Evolutionary conservation across 768 basidiomycete species (phyloP).

Genomic region (Trametopsis cervina): DNA sequence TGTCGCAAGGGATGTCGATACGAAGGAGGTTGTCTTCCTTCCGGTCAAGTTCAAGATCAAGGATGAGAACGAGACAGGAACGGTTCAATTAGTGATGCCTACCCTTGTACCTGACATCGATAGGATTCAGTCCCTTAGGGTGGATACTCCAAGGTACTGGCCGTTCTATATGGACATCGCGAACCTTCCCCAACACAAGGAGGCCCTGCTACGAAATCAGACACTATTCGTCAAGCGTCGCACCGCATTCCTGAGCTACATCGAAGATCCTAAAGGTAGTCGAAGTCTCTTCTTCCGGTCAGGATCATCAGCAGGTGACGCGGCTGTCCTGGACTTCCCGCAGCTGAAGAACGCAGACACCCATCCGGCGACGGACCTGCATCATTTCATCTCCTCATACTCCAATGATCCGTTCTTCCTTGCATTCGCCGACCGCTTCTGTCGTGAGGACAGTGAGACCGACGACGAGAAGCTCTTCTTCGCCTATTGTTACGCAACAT

Average conservation of each 20-base stretch:
- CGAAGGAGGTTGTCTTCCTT: slow-evolving; percentile 83
- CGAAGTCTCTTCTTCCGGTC: slow-evolving; percentile 86
- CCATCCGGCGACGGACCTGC: slow-evolving; percentile 67
- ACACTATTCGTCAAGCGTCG: slow-evolving; percentile 90
- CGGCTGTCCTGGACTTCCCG: slow-evolving; percentile 82
- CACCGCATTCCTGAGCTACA: slow-evolving; percentile 89
- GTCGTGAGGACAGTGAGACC: slow-evolving; percentile 52
- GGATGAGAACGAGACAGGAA: slow-evolving; percentile 56
- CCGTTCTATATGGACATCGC: slow-evolving; percentile 81
- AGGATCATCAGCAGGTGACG: slow-evolving; percentile 77
- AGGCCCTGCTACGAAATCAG: slow-evolving; percentile 63
- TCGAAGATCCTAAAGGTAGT: slow-evolving; percentile 90
- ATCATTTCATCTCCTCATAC: slow-evolving; percentile 82
- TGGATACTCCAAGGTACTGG: slow-evolving; percentile 96
- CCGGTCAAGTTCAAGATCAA: slow-evolving; percentile 82
- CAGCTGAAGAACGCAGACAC: slow-evolving; percentile 59
- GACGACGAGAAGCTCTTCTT: slow-evolving; percentile 56
- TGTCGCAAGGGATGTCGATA: slow-evolving; percentile 88
- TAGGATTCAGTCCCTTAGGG: slow-evolving; percentile 70
- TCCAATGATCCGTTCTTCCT: slow-evolving; percentile 77
- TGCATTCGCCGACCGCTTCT: slow-evolving; percentile 75
- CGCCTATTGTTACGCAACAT: slow-evolving; percentile 65
- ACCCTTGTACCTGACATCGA: slow-evolving; percentile 89
- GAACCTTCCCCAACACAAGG: slow-evolving; percentile 58
- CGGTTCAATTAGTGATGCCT: slow-evolving; percentile 81